These are phyloP conservation scores for Mortierella sp. DNA, from an alignment of 371 early-diverging fungal genomes.

Conservation along the genomic window DNA sequence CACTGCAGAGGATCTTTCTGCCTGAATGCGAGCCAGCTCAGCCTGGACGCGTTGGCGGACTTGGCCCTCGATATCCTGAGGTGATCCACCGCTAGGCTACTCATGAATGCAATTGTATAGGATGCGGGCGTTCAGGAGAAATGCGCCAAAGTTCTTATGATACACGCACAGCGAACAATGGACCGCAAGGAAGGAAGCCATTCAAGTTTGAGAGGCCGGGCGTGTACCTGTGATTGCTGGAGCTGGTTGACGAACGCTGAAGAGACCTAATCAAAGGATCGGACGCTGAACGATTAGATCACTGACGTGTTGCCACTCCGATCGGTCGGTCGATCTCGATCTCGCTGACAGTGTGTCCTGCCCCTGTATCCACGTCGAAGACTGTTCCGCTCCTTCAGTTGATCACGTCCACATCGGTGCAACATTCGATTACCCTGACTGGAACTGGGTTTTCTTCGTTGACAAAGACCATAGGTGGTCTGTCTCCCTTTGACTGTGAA, in stretches of 20 bases:
- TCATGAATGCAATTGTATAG: not conserved
- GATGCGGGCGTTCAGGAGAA: no score
- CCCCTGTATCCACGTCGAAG: not conserved
- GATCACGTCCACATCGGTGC: not conserved
- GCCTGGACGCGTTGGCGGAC: conserved; percentile 52
- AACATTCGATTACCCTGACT: conserved; percentile 35
- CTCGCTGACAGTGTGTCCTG: not conserved
- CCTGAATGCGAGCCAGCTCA: conserved; percentile 42
- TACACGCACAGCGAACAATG: no score
- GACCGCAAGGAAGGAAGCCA: no score
- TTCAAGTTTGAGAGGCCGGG: not conserved
- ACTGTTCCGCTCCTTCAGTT: not conserved
- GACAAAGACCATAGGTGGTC: conserved; percentile 50
- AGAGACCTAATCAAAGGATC: conserved; percentile 31
- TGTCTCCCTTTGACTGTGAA: conserved; percentile 48
- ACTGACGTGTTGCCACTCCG: not conserved
- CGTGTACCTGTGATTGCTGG: conserved; percentile 36
- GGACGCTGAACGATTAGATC: not conserved
- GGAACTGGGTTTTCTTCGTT: conserved; percentile 49
- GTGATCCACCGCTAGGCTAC: conserved; percentile 33
- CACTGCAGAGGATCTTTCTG: conserved; percentile 25
- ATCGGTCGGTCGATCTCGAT: not conserved
- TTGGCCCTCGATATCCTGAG: conserved; percentile 45
- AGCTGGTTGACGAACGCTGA: conserved; percentile 47
- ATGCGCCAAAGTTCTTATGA: no score